A percentile compares a stretch with the other conserved stretches of the same genome.
phyloP scores from a whole-genome alignment of 768 basidiomycete species.

The Pleurotus eryngii region DNA sequence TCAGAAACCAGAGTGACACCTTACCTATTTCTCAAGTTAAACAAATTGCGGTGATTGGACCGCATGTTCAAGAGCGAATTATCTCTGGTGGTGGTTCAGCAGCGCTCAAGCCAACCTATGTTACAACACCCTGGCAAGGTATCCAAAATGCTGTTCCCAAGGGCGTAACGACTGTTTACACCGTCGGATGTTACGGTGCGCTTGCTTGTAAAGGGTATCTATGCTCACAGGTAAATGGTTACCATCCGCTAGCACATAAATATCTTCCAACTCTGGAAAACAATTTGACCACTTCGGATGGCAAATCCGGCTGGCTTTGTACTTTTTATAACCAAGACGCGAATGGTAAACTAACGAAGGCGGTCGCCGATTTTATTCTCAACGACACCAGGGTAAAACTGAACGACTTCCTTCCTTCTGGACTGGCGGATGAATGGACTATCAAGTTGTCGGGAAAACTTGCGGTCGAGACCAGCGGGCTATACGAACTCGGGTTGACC shows the following conservation, averaged over 20 bases:
- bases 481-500: conserved; percentile 60
- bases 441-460: conserved; percentile 57
- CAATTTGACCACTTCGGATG: conserved; percentile 45
- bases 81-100: conserved; percentile 80
- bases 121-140: conserved; percentile 62
- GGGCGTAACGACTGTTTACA: conserved; percentile 48
- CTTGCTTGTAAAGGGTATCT: neutral
- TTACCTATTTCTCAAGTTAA: conserved; percentile 49
- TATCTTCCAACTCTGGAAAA: conserved; percentile 70
- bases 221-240: neutral
- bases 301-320: conserved; percentile 60
- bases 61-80: conserved; percentile 61
- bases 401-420: conserved; percentile 61
- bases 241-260: conserved; percentile 46
- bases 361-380: neutral
- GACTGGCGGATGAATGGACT: conserved; percentile 59
- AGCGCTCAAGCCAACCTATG: conserved; percentile 65
- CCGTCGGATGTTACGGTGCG: conserved; percentile 64
- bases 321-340: conserved; percentile 59
- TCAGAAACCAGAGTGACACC: conserved; percentile 57
- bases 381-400: conserved; percentile 63
- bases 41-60: conserved; percentile 63
- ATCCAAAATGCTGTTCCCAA: conserved; percentile 47
- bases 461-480: conserved; percentile 43
- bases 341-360: conserved; percentile 38